Base-by-base conservation (phyloP, 176 grass and related monocot genomes). In the Chrysopogon serrulatus region DNA sequence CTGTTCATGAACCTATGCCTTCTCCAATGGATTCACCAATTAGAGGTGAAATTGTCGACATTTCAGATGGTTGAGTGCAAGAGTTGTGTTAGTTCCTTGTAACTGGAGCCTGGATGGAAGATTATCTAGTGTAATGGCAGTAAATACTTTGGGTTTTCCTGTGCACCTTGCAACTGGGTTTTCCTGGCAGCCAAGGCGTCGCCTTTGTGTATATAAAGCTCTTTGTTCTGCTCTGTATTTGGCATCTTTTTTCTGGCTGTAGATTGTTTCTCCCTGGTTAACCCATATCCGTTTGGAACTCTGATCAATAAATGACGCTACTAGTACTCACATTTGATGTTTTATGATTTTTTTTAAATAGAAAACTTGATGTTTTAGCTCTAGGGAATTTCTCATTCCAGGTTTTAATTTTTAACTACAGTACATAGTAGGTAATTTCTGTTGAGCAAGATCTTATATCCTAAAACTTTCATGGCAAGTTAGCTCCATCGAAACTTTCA, bases 51-150 rank as follows among this genome's bases (percentile, higher is more conserved):
- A 63, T 92, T 51, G 49, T 92, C 1, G 77, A 87, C 65, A 90
- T 92, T 59, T 84, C 77, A 73, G 91, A 92, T 78, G 84, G 57
- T 57, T 90, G 84, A 92, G 23, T 24, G 11, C 70, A 18, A 33
- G 10, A 40, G 65, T 63, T 66, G 3, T 7, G 15, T 28, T 54
- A 51, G 49, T 53, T 49, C 71, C 26, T 33, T 70, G 18, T 65
- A 33, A 41, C 61, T 68, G 59, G 74, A 80, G 39, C 28, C 51
- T 80, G 65, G 39, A 62, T 79, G n/a, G 19, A 70, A 13, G 33
- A 62, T 57, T 78, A 41, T 24, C 23, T 36, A 77, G 35, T 82
- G 41, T 24, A 32, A 48, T 35, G 43, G 68, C 45, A 37, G 61
- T 74, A 47, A 73, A 56, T 6, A 67, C 68, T 19, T 19, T 3